Conservation (phyloP, 805 yeast species). For the Kazachstania taianensis region DNA sequence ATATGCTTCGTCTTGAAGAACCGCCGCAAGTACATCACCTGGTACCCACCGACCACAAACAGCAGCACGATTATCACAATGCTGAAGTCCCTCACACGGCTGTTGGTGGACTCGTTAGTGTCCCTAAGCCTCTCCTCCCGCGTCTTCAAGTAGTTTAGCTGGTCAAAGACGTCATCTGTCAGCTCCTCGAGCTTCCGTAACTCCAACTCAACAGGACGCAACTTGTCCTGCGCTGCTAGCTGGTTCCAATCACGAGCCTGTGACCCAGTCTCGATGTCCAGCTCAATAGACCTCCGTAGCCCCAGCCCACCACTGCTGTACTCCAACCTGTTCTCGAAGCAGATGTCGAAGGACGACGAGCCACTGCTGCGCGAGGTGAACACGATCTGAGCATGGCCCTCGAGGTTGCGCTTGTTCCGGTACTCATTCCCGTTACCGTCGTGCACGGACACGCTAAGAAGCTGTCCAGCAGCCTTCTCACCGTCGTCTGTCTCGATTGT, state of each 20-base stretch:
- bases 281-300: slow-evolving; percentile 57
- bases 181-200: slow-evolving; percentile 78
- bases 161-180: slow-evolving; percentile 68
- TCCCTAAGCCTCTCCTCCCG: slow-evolving; percentile 92
- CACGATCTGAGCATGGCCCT: slow-evolving; percentile 59
- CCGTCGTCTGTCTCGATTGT: slow-evolving; percentile 70
- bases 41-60: slow-evolving; percentile 81
- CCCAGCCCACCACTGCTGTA: neutral
- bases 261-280: slow-evolving; percentile 91
- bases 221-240: slow-evolving; percentile 81
- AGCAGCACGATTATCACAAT: slow-evolving; percentile 55
- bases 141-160: slow-evolving; percentile 68
- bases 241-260: slow-evolving; percentile 98
- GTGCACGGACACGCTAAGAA: slow-evolving; percentile 49
- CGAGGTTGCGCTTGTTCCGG: slow-evolving; percentile 63
- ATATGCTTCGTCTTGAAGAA: slow-evolving; percentile 84
- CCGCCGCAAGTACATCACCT: slow-evolving; percentile 79
- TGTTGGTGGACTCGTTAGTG: slow-evolving; percentile 92
- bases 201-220: slow-evolving; percentile 86
- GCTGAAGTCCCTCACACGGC: slow-evolving; percentile 86
- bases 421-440: slow-evolving; percentile 81
- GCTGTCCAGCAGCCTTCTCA: slow-evolving; percentile 75
- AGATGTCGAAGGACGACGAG: slow-evolving; percentile 78
- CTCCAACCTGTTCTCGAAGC: slow-evolving; percentile 55
- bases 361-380: slow-evolving; percentile 60